These are phyloP conservation scores for Gloeopeniophorella convolvens DNA, from an alignment of 768 basidiomycete genomes.

Conservation along the genomic window DNA sequence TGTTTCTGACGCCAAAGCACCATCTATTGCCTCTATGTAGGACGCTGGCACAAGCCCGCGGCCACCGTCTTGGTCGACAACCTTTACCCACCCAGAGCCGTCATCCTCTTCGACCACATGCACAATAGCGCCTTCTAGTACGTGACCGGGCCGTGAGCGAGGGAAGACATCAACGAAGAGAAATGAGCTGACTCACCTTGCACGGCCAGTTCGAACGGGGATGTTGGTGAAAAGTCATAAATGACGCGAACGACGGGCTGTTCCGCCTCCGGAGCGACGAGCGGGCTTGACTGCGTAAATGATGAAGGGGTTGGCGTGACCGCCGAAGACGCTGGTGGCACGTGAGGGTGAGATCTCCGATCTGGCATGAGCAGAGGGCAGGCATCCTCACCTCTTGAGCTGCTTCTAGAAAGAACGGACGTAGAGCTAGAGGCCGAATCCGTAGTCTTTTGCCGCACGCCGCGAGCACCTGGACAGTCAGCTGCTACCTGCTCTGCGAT, in stretches of 20 bases:
- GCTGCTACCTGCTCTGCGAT: conserved; percentile 54
- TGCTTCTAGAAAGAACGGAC: conserved; percentile 31
- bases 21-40: conserved; percentile 48
- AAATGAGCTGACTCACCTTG: conserved; percentile 38
- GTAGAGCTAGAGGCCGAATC: conserved; percentile 27
- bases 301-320: conserved; percentile 48
- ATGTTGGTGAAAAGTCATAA: conserved; percentile 70
- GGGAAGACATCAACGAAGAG: neutral
- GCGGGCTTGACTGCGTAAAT: conserved; percentile 39
- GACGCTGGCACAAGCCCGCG: conserved; percentile 82
- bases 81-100: conserved; percentile 84
- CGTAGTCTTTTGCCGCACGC: conserved; percentile 22
- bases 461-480: conserved; percentile 43
- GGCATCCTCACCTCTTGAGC: conserved; percentile 24
- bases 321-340: conserved; percentile 16
- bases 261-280: conserved; percentile 36
- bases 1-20: conserved; percentile 17
- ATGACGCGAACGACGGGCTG: conserved; percentile 53
- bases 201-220: conserved; percentile 69
- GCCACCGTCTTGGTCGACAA: conserved; percentile 47
- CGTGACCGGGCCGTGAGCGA: neutral
- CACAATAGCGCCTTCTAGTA: conserved; percentile 56
- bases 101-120: conserved; percentile 74
- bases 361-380: conserved; percentile 6
- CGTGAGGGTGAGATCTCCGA: conserved; percentile 17